A percentile compares a stretch with the other conserved stretches of the same genome.
Evolutionary conservation across 345 rosid genomes (phyloP).

Genomic region (Arabis alpina): DNA sequence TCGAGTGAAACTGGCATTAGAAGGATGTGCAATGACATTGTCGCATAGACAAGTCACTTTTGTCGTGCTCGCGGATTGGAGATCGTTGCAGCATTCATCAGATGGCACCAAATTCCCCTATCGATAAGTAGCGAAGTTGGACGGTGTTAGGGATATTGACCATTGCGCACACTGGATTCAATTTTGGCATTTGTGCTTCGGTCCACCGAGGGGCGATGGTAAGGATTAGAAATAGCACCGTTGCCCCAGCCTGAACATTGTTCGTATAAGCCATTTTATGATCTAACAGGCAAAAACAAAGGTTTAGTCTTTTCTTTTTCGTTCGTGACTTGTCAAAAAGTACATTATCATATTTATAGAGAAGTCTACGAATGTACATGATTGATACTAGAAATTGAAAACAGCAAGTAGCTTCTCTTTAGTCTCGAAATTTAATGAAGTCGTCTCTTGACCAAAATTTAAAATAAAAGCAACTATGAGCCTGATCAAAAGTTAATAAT

Average conservation of each 20-base stretch:
- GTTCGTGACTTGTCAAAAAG: conserved; percentile 18
- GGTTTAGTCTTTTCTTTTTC: background rate
- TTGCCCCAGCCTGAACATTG: background rate
- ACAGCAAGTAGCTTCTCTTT: too few species aligned
- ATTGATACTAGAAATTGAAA: too few species aligned
- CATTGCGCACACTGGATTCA: conserved; percentile 20
- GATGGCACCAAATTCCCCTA: conserved; percentile 2
- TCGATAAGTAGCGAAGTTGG: conserved; percentile 2
- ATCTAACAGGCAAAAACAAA: conserved; percentile 22
- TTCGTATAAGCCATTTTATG: conserved; percentile 25
- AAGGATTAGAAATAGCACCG: conserved; percentile 20
- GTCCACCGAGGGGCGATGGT: conserved; percentile 6
- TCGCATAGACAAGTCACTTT: conserved; percentile 38
- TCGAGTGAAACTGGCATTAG: background rate
- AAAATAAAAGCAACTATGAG: too few species aligned
- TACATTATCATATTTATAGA: conserved; percentile 19
- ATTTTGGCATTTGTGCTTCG: conserved; percentile 31
- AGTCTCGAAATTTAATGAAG: too few species aligned
- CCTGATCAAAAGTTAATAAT: too few species aligned
- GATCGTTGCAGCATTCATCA: conserved; percentile 26
- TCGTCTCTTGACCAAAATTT: too few species aligned
- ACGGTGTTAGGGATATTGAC: background rate
- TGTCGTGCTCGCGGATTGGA: conserved; percentile 1
- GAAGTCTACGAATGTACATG: too few species aligned
- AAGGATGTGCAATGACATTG: conserved; percentile 4